Conservation (phyloP, 441 rosid genomes). For the Rhodomyrtus psidioides region DNA sequence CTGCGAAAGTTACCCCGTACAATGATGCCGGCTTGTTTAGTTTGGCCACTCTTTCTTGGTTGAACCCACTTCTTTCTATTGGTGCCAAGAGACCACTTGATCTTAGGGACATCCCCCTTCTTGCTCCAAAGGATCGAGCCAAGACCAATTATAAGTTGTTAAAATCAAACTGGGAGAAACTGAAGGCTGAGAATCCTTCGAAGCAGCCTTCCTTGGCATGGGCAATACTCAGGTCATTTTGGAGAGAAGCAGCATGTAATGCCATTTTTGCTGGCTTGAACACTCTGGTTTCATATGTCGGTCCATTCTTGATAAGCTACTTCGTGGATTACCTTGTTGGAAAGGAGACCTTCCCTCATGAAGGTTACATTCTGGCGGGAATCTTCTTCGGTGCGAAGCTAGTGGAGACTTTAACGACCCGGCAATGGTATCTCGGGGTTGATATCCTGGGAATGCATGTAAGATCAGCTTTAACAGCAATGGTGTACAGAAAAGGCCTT, state of each 20-base stretch:
- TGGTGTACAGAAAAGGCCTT: conserved; percentile 90
- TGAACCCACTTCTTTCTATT: conserved; percentile 83
- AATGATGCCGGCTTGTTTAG: conserved; percentile 68
- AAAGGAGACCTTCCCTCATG: conserved; percentile 71
- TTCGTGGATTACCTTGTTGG: conserved; percentile 96
- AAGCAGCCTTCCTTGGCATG: conserved; percentile 81
- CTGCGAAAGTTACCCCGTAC: conserved; percentile 83
- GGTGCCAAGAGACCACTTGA: conserved; percentile 97
- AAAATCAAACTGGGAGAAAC: conserved; percentile 89
- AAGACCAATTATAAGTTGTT: conserved; percentile 78
- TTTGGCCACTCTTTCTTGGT: conserved; percentile 88
- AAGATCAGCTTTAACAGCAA: conserved; percentile 94
- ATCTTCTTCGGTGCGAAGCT: conserved; percentile 89
- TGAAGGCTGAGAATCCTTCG: conserved; percentile 59
- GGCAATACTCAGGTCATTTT: conserved; percentile 80
- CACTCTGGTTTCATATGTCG: conserved; percentile 91
- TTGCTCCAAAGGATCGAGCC: conserved; percentile 78
- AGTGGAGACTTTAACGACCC: conserved; percentile 80
- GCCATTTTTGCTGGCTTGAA: conserved; percentile 89
- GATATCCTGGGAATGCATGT: conserved; percentile 99
- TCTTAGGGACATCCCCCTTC: conserved; percentile 98
- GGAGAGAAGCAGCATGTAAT: conserved; percentile 97
- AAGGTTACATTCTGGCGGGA: conserved; percentile 95
- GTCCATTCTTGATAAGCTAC: conserved; percentile 95
- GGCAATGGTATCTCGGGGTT: conserved; percentile 99